Evolutionary conservation across 2,329 filamentous ascomycete species (phyloP).

Genomic region (Aureobasidium mangrovei): DNA sequence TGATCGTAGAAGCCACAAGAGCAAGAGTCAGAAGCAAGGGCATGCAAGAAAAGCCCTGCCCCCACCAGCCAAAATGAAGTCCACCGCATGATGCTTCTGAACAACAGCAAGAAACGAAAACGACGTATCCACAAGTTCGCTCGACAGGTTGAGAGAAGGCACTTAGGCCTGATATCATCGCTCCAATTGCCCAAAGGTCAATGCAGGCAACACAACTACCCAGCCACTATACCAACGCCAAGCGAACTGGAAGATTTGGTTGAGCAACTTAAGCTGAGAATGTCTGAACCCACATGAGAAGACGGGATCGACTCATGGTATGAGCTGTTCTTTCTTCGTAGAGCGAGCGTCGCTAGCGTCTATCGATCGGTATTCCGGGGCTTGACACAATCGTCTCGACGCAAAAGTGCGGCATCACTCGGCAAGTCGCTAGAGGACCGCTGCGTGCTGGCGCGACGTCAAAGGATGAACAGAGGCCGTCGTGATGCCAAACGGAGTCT

Average conservation of each 20-base stretch:
- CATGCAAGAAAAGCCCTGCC: not conserved
- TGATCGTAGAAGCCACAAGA: constrained; percentile 40
- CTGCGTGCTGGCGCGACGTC: not conserved
- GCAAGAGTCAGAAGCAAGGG: constrained; percentile 22
- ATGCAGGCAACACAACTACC: not conserved
- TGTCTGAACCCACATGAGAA: too few relatives aligned
- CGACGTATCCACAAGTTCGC: not conserved
- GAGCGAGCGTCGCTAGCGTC: not conserved
- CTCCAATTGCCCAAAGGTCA: not conserved
- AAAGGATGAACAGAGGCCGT: not conserved
- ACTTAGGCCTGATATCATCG: not conserved
- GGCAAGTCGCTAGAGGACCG: not conserved
- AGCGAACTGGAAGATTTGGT: not conserved
- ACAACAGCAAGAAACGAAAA: not conserved
- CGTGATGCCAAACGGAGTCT: not conserved
- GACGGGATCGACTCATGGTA: not conserved
- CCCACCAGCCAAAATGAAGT: not conserved
- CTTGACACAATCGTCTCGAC: not conserved
- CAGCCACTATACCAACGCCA: not conserved
- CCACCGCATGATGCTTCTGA: not conserved
- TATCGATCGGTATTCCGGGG: not conserved
- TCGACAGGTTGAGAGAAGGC: not conserved
- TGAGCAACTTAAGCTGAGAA: not conserved
- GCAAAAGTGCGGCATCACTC: not conserved
- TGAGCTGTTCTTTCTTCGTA: not conserved